Evolutionary conservation across 2,329 filamentous ascomycete species (phyloP).

Genomic region (Exophiala viscosa): DNA sequence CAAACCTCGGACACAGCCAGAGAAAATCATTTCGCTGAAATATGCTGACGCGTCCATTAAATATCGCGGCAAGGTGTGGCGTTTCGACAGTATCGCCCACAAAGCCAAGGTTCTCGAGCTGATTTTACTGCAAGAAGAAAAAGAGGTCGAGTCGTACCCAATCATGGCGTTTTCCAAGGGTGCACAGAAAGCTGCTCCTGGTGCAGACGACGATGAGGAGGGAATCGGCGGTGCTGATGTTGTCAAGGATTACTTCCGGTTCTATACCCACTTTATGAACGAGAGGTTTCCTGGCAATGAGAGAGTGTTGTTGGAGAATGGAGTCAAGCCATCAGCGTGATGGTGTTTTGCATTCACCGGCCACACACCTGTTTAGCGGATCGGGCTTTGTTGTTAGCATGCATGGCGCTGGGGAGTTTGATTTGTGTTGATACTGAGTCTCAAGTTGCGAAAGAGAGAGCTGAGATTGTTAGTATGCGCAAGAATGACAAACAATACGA

Average conservation of each 20-base stretch:
- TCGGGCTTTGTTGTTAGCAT: no score
- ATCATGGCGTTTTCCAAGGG: constrained; percentile 11
- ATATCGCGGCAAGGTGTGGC: constrained; percentile 13
- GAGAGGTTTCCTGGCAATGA: constrained; percentile 12
- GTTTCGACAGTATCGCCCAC: constrained; percentile 12
- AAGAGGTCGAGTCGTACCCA: constrained; percentile 14
- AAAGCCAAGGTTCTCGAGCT: constrained; percentile 14
- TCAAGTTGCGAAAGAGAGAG: no score
- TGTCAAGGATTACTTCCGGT: constrained; percentile 14
- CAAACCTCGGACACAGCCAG: no score
- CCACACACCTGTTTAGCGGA: no score
- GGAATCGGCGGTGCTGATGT: not conserved
- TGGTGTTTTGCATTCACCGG: no score
- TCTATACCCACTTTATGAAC: constrained; percentile 16
- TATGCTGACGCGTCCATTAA: constrained; percentile 6
- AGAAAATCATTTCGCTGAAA: not conserved
- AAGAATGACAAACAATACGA: no score
- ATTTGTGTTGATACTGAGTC: no score
- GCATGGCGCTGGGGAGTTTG: no score
- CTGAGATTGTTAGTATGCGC: no score
- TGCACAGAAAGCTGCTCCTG: not conserved
- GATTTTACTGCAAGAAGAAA: constrained; percentile 14
- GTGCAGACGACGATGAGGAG: not conserved
- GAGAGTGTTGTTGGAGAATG: constrained; percentile 13
- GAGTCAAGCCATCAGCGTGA: constrained; percentile 10